These are phyloP conservation scores for Kalmusia sp. DNA, from an alignment of 2,329 filamentous ascomycete species.

Conservation along the genomic window DNA sequence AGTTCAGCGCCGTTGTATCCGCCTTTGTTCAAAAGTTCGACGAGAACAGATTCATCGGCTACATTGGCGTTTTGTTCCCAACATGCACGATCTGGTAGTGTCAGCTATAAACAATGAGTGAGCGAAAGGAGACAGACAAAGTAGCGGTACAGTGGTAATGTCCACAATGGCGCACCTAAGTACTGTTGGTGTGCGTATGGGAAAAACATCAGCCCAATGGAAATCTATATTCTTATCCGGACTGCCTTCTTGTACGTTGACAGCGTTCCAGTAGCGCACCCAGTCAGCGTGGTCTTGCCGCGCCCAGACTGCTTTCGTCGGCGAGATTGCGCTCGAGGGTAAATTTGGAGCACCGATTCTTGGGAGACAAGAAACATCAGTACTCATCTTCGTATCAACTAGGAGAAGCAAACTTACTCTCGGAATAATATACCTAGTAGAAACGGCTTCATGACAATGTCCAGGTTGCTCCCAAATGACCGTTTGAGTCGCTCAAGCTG, in stretches of 20 bases:
- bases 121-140: constrained; percentile 30
- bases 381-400: neutral
- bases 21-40: constrained; percentile 29
- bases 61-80: constrained; percentile 41
- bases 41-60: constrained; percentile 32
- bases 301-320: constrained; percentile 33
- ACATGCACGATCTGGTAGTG: constrained; percentile 34
- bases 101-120: constrained; percentile 13
- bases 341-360: constrained; percentile 43
- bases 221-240: constrained; percentile 35
- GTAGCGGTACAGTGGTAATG: constrained; percentile 22
- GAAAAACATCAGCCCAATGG: constrained; percentile 39
- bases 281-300: constrained; percentile 42
- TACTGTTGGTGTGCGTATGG: constrained; percentile 42
- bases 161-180: constrained; percentile 39
- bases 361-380: neutral
- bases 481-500: constrained; percentile 36
- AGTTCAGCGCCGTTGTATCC: constrained; percentile 35
- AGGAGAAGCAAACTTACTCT: constrained; percentile 21
- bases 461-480: constrained; percentile 29
- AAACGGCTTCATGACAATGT: constrained; percentile 42
- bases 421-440: constrained; percentile 42
- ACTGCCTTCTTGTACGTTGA: constrained; percentile 34
- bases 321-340: constrained; percentile 31
- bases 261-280: constrained; percentile 41